Base-by-base conservation (phyloP, 441 rosid genomes). In the Gossypium trilobum region DNA sequence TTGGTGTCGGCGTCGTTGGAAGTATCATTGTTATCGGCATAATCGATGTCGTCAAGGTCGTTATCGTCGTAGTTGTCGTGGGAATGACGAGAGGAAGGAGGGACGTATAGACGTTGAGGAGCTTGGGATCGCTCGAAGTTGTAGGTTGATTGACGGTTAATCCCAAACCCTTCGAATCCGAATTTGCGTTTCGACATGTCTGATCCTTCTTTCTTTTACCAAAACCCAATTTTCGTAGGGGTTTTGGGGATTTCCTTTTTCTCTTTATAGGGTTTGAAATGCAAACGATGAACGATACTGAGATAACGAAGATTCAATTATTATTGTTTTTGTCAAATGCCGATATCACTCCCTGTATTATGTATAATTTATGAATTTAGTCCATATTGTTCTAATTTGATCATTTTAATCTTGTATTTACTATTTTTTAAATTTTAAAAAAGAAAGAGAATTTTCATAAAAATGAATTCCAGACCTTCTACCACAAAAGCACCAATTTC, bases 1-100 rank as follows among this genome's bases (percentile, higher is more conserved):
- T 50, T 56, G 33, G 79, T 65, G 56, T 8, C 78, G 10, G 64
- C 25, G 6, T 58, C 61, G n/a, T 22, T 23, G 33, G 33, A 77
- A 33, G 60, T 73, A 17, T 88, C 89, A 73, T 77, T 80, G 75
- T 75, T 81, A 5, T 89, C 92, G 1, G 61, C 88, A 79, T 85
- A 89, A 17, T 89, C 97, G 73, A 93, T 93, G 77, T 93, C 75
- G 78, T 93, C 98, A 7, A 93, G 87, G 85, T 93, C 98, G 50
- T 89, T 88, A 71, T 93, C 97, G 70, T 93, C 98, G 70, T 84
- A 90, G 85, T 93, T 85, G 77, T 93, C 96, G 75, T 86, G 95
- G 77, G 84, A 74, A 56, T 84, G 85, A 71, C 96, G 96, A 48
- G 92, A 83, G 36, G 93, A 88, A 5, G 95, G 90, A 17, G 97